phyloP scores from a whole-genome alignment of 192 early-diverging fungal genomes.

The Umbelopsis isabellina region DNA sequence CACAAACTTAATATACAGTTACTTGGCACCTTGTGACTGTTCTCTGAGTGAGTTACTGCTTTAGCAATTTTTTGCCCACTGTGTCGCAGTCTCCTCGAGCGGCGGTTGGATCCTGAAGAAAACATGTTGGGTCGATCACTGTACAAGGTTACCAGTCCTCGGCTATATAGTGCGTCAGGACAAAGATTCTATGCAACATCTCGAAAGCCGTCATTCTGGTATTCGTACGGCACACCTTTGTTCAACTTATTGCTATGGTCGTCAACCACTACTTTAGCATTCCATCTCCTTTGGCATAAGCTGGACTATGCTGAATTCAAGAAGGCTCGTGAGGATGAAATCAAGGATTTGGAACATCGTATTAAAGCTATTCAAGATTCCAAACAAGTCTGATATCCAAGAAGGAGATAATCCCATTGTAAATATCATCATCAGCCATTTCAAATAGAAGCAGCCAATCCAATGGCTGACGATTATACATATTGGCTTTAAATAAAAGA shows the following conservation, averaged over 20 bases:
- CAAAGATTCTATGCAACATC: neutral
- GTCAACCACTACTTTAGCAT: slow-evolving; percentile 1
- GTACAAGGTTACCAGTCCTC: neutral
- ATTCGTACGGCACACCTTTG: slow-evolving; percentile 9
- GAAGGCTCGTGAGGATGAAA: slow-evolving; percentile 2
- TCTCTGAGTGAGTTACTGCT: too few species aligned
- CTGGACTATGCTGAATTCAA: slow-evolving; percentile 14
- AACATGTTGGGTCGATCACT: slow-evolving; percentile 1
- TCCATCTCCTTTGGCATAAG: slow-evolving; percentile 17
- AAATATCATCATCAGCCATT: neutral
- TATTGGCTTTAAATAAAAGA: too few species aligned
- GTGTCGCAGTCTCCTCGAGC: too few species aligned
- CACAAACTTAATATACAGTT: too few species aligned
- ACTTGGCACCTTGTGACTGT: too few species aligned
- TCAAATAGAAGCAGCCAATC: neutral
- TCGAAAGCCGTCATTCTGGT: slow-evolving; percentile 14
- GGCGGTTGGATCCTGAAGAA: too few species aligned
- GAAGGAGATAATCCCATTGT: neutral
- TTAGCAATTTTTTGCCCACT: too few species aligned
- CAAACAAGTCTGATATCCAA: neutral
- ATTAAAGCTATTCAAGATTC: neutral
- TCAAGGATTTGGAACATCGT: neutral
- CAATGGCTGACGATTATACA: too few species aligned
- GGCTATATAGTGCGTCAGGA: neutral
- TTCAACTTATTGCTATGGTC: slow-evolving; percentile 13